Conservation (phyloP, 2,329 filamentous ascomycete genomes). For the Penicillium sp. region DNA sequence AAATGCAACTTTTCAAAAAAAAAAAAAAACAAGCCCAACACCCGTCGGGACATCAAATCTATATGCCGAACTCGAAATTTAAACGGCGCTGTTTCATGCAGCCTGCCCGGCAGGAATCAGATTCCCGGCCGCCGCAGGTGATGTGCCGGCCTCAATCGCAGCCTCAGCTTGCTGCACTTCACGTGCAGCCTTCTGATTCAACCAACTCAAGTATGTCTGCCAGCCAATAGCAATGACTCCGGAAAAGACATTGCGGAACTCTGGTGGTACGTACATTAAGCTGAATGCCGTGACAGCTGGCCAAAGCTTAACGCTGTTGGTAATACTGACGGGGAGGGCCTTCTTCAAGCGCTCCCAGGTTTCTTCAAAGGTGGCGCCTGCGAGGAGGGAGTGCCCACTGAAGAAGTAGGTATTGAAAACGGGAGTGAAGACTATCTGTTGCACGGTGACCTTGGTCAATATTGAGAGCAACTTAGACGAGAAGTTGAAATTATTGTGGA, state of each 20-base stretch:
- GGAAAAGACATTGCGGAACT: slow-evolving; percentile 78
- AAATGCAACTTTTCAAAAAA: slow-evolving; percentile 15
- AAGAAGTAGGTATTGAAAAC: slow-evolving; percentile 84
- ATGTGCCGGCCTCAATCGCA: slow-evolving; percentile 13
- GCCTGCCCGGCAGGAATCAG: slow-evolving; percentile 19
- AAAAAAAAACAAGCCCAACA: slow-evolving; percentile 1
- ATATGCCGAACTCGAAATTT: neutral
- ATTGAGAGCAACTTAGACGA: slow-evolving; percentile 69
- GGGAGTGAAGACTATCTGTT: slow-evolving; percentile 79
- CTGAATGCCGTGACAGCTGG: slow-evolving; percentile 81
- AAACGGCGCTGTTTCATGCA: slow-evolving; percentile 8
- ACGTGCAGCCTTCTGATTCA: slow-evolving; percentile 72
- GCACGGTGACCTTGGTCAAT: slow-evolving; percentile 73
- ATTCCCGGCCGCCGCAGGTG: slow-evolving; percentile 12
- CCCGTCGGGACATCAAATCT: neutral
- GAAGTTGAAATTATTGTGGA: slow-evolving; percentile 83
- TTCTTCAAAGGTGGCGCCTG: slow-evolving; percentile 64
- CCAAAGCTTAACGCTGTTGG: slow-evolving; percentile 85
- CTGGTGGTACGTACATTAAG: slow-evolving; percentile 77
- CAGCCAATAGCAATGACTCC: slow-evolving; percentile 80
- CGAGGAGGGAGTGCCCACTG: slow-evolving; percentile 71
- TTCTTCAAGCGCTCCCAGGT: slow-evolving; percentile 68
- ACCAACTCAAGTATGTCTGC: slow-evolving; percentile 84
- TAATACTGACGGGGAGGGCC: slow-evolving; percentile 73
- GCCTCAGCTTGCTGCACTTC: slow-evolving; percentile 46